phyloP scores from a whole-genome alignment of 257 asterid species.

The Ocimum tenuiflorum region DNA sequence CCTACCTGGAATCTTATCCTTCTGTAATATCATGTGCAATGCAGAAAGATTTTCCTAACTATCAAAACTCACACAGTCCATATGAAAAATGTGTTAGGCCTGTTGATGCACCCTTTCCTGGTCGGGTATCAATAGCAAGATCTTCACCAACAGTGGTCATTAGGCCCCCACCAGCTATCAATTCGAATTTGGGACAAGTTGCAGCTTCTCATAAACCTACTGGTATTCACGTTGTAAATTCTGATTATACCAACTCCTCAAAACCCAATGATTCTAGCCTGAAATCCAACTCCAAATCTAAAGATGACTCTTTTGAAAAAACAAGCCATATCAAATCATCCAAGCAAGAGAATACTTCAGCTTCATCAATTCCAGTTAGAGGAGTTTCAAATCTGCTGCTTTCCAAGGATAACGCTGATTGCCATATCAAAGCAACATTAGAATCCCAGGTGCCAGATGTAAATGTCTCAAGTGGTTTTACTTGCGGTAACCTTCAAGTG shows the following conservation, averaged over 20 bases:
- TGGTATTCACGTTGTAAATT: constrained; percentile 22
- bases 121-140: constrained; percentile 37
- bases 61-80: constrained; percentile 25
- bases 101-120: constrained; percentile 28
- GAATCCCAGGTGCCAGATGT: constrained; percentile 34
- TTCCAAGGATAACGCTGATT: constrained; percentile 22
- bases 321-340: constrained; percentile 27
- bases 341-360: constrained; percentile 28
- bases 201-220: constrained; percentile 27
- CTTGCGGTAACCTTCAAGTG: constrained; percentile 29
- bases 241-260: constrained; percentile 23
- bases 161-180: constrained; percentile 53
- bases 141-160: constrained; percentile 64
- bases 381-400: constrained; percentile 28
- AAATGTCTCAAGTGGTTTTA: constrained; percentile 26
- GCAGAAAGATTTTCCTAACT: constrained; percentile 21
- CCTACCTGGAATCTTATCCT: constrained; percentile 32
- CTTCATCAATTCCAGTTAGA: constrained; percentile 26
- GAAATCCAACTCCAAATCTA: constrained; percentile 25
- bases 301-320: constrained; percentile 27
- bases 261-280: constrained; percentile 31
- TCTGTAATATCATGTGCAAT: constrained; percentile 23
- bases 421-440: constrained; percentile 18
- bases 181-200: constrained; percentile 19
- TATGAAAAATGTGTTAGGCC: constrained; percentile 30